A percentile compares a stretch with the other conserved stretches of the same genome.
These are phyloP conservation scores for Conoideocrella luteorostrata DNA, from an alignment of 2,329 filamentous ascomycete genomes.

Conservation along the genomic window DNA sequence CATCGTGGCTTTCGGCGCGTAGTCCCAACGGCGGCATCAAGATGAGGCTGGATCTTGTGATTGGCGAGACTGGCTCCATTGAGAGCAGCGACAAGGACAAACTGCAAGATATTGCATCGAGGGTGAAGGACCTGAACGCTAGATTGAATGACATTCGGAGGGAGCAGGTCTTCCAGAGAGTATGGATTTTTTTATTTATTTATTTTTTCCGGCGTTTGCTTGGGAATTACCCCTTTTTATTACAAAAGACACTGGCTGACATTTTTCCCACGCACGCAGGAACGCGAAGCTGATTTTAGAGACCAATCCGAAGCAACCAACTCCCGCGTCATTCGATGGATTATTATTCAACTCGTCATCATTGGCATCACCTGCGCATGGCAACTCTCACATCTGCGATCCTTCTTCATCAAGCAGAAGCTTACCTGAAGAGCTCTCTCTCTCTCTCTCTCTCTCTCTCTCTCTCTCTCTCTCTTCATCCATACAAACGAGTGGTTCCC, in stretches of 20 bases:
- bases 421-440: constrained; percentile 57
- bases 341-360: constrained; percentile 79
- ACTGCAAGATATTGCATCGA: constrained; percentile 80
- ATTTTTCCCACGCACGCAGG: constrained; percentile 48
- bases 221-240: background rate
- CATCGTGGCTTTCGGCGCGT: constrained; percentile 64
- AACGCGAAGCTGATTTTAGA: constrained; percentile 95
- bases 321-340: constrained; percentile 86
- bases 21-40: constrained; percentile 70
- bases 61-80: constrained; percentile 90
- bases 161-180: constrained; percentile 94
- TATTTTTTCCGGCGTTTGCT: background rate
- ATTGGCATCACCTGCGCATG: constrained; percentile 86
- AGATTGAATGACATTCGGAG: constrained; percentile 81
- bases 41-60: constrained; percentile 81
- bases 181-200: constrained; percentile 36
- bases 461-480: too few relatives aligned
- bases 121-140: constrained; percentile 83
- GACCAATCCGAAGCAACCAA: constrained; percentile 96
- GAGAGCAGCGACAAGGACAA: constrained; percentile 91
- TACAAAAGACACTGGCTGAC: background rate
- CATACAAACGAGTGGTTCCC: too few relatives aligned
- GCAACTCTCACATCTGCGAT: constrained; percentile 91
- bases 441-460: too few relatives aligned
- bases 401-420: constrained; percentile 99